phyloP scores from a whole-genome alignment of 2,329 filamentous ascomycete species.

The Hypoxylon sp. region DNA sequence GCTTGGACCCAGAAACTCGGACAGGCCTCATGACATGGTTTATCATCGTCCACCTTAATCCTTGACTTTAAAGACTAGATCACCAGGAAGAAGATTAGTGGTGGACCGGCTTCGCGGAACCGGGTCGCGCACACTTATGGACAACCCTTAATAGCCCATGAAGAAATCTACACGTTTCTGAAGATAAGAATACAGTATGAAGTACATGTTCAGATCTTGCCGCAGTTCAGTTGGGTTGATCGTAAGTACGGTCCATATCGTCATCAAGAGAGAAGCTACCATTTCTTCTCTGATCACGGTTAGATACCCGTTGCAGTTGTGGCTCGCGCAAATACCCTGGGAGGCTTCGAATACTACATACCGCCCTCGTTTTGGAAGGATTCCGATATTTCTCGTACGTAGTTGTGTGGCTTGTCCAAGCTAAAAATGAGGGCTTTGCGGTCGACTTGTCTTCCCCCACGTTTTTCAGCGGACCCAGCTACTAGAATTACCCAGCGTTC shows the following conservation, averaged over 20 bases:
- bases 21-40: constrained; percentile 36
- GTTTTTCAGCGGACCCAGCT: constrained; percentile 51
- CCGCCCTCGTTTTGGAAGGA: constrained; percentile 35
- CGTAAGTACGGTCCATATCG: constrained; percentile 24
- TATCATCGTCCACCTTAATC: constrained; percentile 29
- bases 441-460: constrained; percentile 48
- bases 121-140: constrained; percentile 33
- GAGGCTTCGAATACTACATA: constrained; percentile 19
- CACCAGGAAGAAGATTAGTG: constrained; percentile 35
- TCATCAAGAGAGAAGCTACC: constrained; percentile 13
- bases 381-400: constrained; percentile 34
- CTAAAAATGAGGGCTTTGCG: constrained; percentile 31
- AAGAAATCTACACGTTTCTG: constrained; percentile 14
- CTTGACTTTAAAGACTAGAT: constrained; percentile 37
- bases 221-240: constrained; percentile 18
- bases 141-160: constrained; percentile 32
- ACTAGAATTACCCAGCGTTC: constrained; percentile 49
- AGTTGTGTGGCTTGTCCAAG: constrained; percentile 24
- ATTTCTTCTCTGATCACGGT: constrained; percentile 25
- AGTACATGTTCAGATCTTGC: constrained; percentile 11
- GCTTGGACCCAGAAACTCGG: constrained; percentile 29
- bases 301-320: constrained; percentile 27
- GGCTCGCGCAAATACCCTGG: constrained; percentile 26
- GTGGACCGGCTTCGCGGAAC: constrained; percentile 37
- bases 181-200: constrained; percentile 29